Conservation (phyloP, 805 yeast species). For the Pichia californica region DNA sequence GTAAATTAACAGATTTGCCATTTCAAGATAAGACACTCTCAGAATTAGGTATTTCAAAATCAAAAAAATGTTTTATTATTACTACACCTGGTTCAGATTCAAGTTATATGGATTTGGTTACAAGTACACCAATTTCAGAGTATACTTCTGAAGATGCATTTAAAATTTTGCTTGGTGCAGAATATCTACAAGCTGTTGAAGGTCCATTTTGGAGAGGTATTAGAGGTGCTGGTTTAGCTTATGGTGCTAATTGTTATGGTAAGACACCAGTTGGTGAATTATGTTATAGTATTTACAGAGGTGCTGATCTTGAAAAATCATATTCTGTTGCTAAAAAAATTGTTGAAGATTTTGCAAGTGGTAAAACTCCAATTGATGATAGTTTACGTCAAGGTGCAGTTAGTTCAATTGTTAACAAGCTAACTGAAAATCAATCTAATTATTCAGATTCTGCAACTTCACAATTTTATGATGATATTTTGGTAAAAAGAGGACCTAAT, state of each 20-base stretch:
- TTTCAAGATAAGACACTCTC: slow-evolving; percentile 49
- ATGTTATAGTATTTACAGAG: slow-evolving; percentile 66
- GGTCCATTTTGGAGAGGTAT: slow-evolving; percentile 98
- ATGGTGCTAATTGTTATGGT: slow-evolving; percentile 66
- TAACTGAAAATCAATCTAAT: slow-evolving; percentile 67
- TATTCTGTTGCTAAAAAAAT: slow-evolving; percentile 54
- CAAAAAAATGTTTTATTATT: slow-evolving; percentile 51
- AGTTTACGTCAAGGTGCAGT: slow-evolving; percentile 65
- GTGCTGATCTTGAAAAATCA: slow-evolving; percentile 71
- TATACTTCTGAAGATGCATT: slow-evolving; percentile 56
- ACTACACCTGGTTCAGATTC: slow-evolving; percentile 84
- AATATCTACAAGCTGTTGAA: slow-evolving; percentile 77
- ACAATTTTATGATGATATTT: slow-evolving; percentile 58
- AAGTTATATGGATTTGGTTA: slow-evolving; percentile 53
- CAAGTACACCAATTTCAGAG: slow-evolving; percentile 49
- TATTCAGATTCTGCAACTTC: slow-evolving; percentile 56
- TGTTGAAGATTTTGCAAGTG: slow-evolving; percentile 53
- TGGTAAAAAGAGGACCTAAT: slow-evolving; percentile 65
- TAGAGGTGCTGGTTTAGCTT: slow-evolving; percentile 90
- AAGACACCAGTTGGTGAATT: slow-evolving; percentile 63
- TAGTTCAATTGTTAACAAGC: slow-evolving; percentile 63
- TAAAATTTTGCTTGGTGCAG: slow-evolving; percentile 65
- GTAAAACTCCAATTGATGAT: slow-evolving; percentile 47
- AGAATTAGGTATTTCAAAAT: slow-evolving; percentile 45
- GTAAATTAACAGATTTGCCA: slow-evolving; percentile 34